phyloP scores from a whole-genome alignment of 768 basidiomycete genomes.

The Peribolospora kevripleyi region DNA sequence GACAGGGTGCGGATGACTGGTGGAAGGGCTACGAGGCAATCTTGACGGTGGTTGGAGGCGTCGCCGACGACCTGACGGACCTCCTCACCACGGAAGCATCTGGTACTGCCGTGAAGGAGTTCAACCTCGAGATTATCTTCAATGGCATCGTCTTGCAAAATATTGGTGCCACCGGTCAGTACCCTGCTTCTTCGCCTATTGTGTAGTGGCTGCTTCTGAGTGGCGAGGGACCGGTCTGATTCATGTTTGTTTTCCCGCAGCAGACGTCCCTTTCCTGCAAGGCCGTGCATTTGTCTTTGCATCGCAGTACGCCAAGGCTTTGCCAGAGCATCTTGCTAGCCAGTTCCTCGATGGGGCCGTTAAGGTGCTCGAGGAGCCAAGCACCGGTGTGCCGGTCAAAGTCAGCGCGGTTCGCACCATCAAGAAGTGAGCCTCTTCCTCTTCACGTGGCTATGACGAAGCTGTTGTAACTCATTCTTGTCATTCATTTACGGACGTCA shows the following conservation, averaged over 20 bases:
- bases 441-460: background rate
- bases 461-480: background rate
- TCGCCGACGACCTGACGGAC: slow-evolving; percentile 50
- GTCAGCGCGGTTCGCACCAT: slow-evolving; percentile 82
- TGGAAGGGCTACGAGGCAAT: slow-evolving; percentile 80
- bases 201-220: background rate
- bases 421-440: slow-evolving; percentile 42
- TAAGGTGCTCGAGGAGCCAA: slow-evolving; percentile 49
- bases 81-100: slow-evolving; percentile 21
- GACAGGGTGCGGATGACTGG: slow-evolving; percentile 9
- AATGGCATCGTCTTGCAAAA: slow-evolving; percentile 54
- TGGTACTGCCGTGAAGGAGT: slow-evolving; percentile 25
- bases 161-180: slow-evolving; percentile 42
- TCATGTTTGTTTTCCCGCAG: background rate
- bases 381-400: slow-evolving; percentile 64
- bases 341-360: slow-evolving; percentile 76
- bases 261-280: slow-evolving; percentile 78
- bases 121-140: slow-evolving; percentile 57
- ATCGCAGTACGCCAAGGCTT: slow-evolving; percentile 52
- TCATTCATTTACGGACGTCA: background rate
- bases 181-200: background rate
- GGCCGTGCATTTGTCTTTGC: slow-evolving; percentile 88
- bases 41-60: slow-evolving; percentile 33
- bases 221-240: background rate
- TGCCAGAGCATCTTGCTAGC: slow-evolving; percentile 45